Base-by-base conservation (phyloP, 257 asterid species). In the Misopates orontium region DNA sequence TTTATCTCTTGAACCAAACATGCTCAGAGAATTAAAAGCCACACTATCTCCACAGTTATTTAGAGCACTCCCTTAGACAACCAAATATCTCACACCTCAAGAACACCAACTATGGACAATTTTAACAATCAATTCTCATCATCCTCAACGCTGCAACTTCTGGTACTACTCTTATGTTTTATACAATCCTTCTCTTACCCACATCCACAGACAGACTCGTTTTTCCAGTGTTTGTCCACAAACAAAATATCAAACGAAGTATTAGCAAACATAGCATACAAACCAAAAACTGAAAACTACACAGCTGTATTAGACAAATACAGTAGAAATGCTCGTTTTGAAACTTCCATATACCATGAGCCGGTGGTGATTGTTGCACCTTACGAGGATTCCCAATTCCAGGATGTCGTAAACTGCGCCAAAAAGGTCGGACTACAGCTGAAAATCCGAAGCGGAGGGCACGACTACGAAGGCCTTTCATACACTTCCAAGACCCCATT, bases 391-490 rank as follows among this genome's bases (percentile, higher is more conserved):
- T 67, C 79, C 13, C 88, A 79, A 45, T 56, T 83, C 13, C 71
- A 81, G 36, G 77, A 78, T 0, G 55, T 71, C 4, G 64, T 83
- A 1, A 10, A 72, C 18, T 82, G 88, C 39, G 63, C 85, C 0
- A 63, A 74, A 58, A 42, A 62, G 8, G 48, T 28, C 8, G 64
- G 69, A 17, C 21, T 79, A 19, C 62, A 70, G 32, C 47, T 82
- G 32, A 75, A 65, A 55, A 71, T 66, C 48, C 76, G 88, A 1
- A 83, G 88, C 16, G 83, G 88, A 0, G 87, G 87, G n/a, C 85
- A 83, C 20, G 88, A 83, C 44, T 78, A 69, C 18, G 87, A 78
- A 32, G 88, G 84, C n/a, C 14, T 74, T 6, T 70, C 81, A 0
- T 72, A 79, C 8, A 63, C 63, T 5, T 75, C 81, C 1, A 13